Conservation (phyloP, 345 rosid species). For the Acer negundo region DNA sequence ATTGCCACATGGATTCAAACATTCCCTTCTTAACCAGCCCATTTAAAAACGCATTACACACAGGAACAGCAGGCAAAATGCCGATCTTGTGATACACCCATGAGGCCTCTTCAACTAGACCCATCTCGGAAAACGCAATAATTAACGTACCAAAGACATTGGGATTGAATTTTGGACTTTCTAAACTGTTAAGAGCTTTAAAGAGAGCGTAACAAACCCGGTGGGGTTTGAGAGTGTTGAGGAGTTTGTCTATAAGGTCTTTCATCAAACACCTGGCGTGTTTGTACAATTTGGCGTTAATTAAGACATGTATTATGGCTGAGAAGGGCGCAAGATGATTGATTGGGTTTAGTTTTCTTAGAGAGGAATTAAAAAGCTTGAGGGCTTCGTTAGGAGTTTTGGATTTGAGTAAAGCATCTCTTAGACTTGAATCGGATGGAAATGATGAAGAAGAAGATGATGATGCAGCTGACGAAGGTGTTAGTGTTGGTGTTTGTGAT, state of each 20-base stretch:
- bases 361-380: conserved; percentile 33
- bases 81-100: conserved; percentile 49
- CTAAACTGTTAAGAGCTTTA: conserved; percentile 39
- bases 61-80: conserved; percentile 44
- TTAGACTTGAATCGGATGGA: conserved; percentile 30
- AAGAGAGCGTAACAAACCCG: conserved; percentile 35
- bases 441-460: conserved; percentile 14
- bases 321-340: conserved; percentile 41
- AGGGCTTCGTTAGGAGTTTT: conserved; percentile 46
- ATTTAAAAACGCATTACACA: conserved; percentile 54
- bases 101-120: conserved; percentile 59
- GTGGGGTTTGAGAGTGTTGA: conserved; percentile 29
- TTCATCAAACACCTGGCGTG: conserved; percentile 71
- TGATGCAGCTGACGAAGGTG: conserved; percentile 11
- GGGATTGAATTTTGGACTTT: conserved; percentile 31
- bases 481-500: background rate
- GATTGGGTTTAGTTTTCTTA: conserved; percentile 25
- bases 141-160: conserved; percentile 56
- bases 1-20: conserved; percentile 51
- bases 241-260: conserved; percentile 46
- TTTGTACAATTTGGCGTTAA: conserved; percentile 35
- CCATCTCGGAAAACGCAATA: conserved; percentile 54
- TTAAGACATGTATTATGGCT: conserved; percentile 32
- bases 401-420: conserved; percentile 42
- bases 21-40: conserved; percentile 46